A percentile compares a stretch with the other conserved stretches of the same genome.
These are phyloP conservation scores for Phaffia australis DNA, from an alignment of 768 basidiomycete species.

Conservation along the genomic window DNA sequence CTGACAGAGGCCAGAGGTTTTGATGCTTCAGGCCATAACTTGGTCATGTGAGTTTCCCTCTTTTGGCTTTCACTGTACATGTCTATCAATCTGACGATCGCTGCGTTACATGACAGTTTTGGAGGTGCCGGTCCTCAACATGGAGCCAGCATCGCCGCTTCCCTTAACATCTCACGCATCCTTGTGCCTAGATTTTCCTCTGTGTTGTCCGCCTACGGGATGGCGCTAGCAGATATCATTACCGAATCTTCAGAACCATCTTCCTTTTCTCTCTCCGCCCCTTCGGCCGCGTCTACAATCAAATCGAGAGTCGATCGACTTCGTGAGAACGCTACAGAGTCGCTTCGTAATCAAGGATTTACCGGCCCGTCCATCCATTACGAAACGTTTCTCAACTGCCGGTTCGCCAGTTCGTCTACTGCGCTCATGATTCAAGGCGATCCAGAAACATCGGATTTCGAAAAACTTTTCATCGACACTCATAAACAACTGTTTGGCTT, in stretches of 20 bases:
- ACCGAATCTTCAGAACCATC: slow-evolving; percentile 1
- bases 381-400: background rate
- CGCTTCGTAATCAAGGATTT: background rate
- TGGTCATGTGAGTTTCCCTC: too few relatives aligned
- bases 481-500: too few relatives aligned
- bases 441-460: background rate
- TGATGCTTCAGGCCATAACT: too few relatives aligned
- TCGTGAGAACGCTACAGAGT: background rate
- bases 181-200: slow-evolving; percentile 85
- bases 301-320: background rate
- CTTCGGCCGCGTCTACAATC: background rate
- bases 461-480: slow-evolving; percentile 27
- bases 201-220: slow-evolving; percentile 83
- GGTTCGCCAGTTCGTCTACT: too few relatives aligned
- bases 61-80: too few relatives aligned
- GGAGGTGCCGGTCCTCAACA: slow-evolving; percentile 56
- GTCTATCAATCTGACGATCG: background rate
- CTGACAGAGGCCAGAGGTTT: too few relatives aligned
- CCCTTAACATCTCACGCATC: slow-evolving; percentile 77
- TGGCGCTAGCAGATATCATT: slow-evolving; percentile 60
- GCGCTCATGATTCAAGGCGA: too few relatives aligned
- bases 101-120: background rate
- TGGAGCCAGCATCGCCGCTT: slow-evolving; percentile 78
- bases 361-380: background rate
- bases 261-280: background rate